Base-by-base conservation (phyloP, 257 asterid species). In the Verbascum thapsus region DNA sequence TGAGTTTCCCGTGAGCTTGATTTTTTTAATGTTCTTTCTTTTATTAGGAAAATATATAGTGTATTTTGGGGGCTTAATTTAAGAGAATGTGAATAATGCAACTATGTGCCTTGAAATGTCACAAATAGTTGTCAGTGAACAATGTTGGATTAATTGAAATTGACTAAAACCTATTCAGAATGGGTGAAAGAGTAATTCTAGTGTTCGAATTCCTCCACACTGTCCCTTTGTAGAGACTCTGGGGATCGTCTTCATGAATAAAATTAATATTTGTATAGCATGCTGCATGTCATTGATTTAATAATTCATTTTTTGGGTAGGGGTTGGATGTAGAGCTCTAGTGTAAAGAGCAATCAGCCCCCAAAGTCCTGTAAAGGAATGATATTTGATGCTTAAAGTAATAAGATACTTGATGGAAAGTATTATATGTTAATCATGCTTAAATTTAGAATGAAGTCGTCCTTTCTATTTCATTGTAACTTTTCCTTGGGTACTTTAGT, bases 1-100 rank as follows among this genome's bases (percentile, higher is more conserved):
- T 16, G 47, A 18, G 17, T 56, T 67, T 15, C 32, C 62, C 11
- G 1, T 48, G 7, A 38, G 60, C 67, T 23, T 17, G 10, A 16
- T 52, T 12, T 65, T 11, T 6, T 38, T 16, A 5, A 3, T 32
- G 45, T 37, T 73, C 23, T 3, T 4, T 61, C 13, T 26, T 6
- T 40, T 20, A 17, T 17, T 15, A 30, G 17, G 12, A 30, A 19
- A 22, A 17, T 38, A 5, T 26, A 47, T n/a, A 13, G 10, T 10
- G 26, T 39, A 6, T 50, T 19, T n/a, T 53, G 45, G 4, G 16
- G 30, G 10, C 34, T 42, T n/a, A 32, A 18, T 17, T 3, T 8
- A 7, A 23, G 44, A 13, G 44, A 7, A 17, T 34, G 49, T 51
- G 10, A 4, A n/a, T 18, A 9, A 35, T 23, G 43, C 35, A 26